Percentiles rank a stretch among this genome's conserved stretches.
These are phyloP conservation scores for Naganishia antarctica DNA, from an alignment of 768 basidiomycete genomes.

Conservation along the genomic window DNA sequence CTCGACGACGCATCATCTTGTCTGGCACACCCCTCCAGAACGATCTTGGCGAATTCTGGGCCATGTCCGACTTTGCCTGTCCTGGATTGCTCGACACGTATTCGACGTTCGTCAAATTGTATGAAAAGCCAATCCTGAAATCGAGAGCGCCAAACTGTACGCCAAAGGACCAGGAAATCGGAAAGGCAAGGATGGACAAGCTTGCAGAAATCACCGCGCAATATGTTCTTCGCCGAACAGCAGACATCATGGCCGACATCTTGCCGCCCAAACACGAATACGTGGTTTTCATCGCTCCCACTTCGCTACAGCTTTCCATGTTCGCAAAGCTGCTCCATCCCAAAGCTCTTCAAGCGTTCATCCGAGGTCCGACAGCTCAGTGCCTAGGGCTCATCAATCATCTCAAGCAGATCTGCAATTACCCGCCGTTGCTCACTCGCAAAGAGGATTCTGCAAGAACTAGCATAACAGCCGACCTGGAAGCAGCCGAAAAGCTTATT, in stretches of 20 bases:
- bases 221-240: constrained; percentile 86
- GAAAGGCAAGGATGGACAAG: constrained; percentile 73
- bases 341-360: constrained; percentile 63
- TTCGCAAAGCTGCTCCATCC: constrained; percentile 71
- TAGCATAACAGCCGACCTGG: constrained; percentile 19
- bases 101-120: constrained; percentile 56
- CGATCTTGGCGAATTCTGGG: constrained; percentile 87
- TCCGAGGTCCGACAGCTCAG: constrained; percentile 67
- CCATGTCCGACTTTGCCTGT: constrained; percentile 95
- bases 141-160: constrained; percentile 74
- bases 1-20: constrained; percentile 70
- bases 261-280: constrained; percentile 95
- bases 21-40: constrained; percentile 98
- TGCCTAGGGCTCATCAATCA: constrained; percentile 70
- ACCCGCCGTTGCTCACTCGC: constrained; percentile 54
- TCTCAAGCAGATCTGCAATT: constrained; percentile 86
- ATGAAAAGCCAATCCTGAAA: constrained; percentile 79
- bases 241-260: constrained; percentile 71
- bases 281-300: constrained; percentile 92
- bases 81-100: constrained; percentile 69
- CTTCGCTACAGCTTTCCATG: constrained; percentile 71
- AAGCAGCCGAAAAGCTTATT: constrained; percentile 54
- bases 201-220: constrained; percentile 69
- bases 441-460: constrained; percentile 1
- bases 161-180: constrained; percentile 66